Base-by-base conservation (phyloP, 352 stramenopile species). In the Globisporangium emineosum region DNA sequence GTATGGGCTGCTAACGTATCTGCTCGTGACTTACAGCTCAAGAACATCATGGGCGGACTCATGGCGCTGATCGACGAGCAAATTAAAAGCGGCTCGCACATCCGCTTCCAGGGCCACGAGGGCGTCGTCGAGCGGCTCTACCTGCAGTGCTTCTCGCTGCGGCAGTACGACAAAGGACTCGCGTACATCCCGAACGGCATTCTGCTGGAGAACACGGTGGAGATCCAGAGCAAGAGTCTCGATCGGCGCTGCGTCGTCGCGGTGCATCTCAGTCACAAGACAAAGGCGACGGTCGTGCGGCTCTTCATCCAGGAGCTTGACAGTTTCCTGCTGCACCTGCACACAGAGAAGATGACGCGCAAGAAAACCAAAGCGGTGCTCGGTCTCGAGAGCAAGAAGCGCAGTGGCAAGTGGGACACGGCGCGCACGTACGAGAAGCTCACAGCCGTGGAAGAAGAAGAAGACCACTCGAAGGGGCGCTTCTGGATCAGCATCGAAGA, bases 11-110 rank as follows among this genome's bases (percentile, higher is more conserved):
- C 29, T 62, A 30, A 47, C 2, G n/a, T 21, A 17, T 47, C 40
- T 21, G 40, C 6, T 47, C 10, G 43, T 25, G 13, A 33, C 32
- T 21, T 7, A n/a, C 62, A 94, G 86, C 69, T 93, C 33, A 91
- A 91, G 50, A 95, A 95, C 65, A 88, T 90, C 17, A 89, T 95
- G 73, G 86, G 86, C 37, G 86, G 86, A 10, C 65, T 95, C 13
- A 86, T 93, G 68, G 76, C 83, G 40, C 72, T 95, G 54, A 74
- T 92, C 47, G 86, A 95, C 32, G 86, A 95, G 57, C 84, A 91
- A 69, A 79, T 95, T 67, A 90, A 91, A 53, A 91, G 78, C 62
- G 86, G 86, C 13, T 72, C 73, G 17, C 83, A 93, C 57, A 75
- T 95, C 6, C 76, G 73, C 9, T 91, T 95, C 43, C 76, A 87